Evolutionary conservation across 2,329 filamentous ascomycete species (phyloP).

Genomic region (Cryphonectria carpinicola): DNA sequence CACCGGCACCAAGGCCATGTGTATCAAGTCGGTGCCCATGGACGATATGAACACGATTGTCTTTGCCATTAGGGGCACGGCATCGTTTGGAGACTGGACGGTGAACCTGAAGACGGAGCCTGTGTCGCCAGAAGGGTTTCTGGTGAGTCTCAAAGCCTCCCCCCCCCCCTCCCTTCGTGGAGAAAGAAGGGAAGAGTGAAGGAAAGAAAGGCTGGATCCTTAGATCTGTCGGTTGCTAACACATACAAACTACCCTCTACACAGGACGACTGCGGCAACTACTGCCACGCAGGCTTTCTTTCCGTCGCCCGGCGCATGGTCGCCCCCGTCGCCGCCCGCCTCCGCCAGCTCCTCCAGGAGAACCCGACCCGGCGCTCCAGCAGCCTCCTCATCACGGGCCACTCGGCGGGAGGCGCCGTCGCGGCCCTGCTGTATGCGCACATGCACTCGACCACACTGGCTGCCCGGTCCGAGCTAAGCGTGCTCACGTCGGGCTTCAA

Average conservation of each 20-base stretch:
- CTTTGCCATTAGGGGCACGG: slow-evolving; percentile 80
- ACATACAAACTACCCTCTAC: background rate
- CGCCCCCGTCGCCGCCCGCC: slow-evolving; percentile 68
- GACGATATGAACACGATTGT: slow-evolving; percentile 80
- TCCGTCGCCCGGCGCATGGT: slow-evolving; percentile 77
- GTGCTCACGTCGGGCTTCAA: slow-evolving; percentile 72
- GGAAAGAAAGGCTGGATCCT: background rate
- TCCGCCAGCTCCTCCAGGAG: slow-evolving; percentile 72
- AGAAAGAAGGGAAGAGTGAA: background rate
- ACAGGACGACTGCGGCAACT: slow-evolving; percentile 72
- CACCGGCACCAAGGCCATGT: slow-evolving; percentile 81
- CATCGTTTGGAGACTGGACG: slow-evolving; percentile 83
- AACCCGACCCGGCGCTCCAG: slow-evolving; percentile 68
- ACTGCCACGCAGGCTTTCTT: slow-evolving; percentile 82
- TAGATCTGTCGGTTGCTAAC: background rate
- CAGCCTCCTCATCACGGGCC: slow-evolving; percentile 81
- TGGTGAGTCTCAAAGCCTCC: slow-evolving; percentile 48
- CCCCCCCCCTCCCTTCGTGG: background rate
- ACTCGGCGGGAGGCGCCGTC: slow-evolving; percentile 84
- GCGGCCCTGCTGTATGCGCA: slow-evolving; percentile 80
- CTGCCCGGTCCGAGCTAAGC: slow-evolving; percentile 69
- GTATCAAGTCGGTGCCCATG: slow-evolving; percentile 78
- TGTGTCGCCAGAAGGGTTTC: slow-evolving; percentile 66
- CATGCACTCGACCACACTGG: slow-evolving; percentile 66
- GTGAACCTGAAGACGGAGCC: slow-evolving; percentile 78